Conservation (phyloP, 2,329 filamentous ascomycete genomes). For the Domatiomyces catenatus region DNA sequence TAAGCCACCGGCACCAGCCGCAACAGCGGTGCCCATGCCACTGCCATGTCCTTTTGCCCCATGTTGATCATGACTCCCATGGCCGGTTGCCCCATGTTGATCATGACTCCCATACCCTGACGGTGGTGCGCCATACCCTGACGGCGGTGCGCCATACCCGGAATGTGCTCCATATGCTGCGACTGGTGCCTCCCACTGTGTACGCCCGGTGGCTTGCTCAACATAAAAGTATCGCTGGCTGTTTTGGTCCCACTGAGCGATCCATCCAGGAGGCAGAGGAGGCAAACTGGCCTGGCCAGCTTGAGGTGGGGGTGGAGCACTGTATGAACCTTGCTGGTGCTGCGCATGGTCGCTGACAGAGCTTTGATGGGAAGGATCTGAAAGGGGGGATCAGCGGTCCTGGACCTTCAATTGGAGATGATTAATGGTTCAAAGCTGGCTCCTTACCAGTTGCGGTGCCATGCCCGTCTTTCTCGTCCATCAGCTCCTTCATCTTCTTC, state of each 20-base stretch:
- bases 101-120: not conserved
- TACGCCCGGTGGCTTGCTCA: conserved; percentile 33
- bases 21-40: not conserved
- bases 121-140: conserved; percentile 3
- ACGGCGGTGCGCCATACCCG: conserved; percentile 4
- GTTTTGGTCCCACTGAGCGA: conserved; percentile 31
- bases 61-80: conserved; percentile 6
- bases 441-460: not conserved
- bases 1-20: conserved; percentile 11
- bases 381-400: not conserved
- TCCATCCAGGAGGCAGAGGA: conserved; percentile 30
- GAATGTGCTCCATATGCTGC: conserved; percentile 4
- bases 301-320: conserved; percentile 1
- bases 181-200: conserved; percentile 32
- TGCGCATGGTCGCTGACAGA: conserved; percentile 1
- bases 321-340: conserved; percentile 1
- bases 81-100: conserved; percentile 1
- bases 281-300: conserved; percentile 11
- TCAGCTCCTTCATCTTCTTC: conserved; percentile 11
- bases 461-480: conserved; percentile 7
- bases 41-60: conserved; percentile 5
- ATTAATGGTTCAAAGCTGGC: not conserved
- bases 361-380: not conserved
- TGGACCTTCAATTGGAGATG: not conserved
- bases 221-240: conserved; percentile 33